phyloP scores from a whole-genome alignment of 2,329 filamentous ascomycete species.

The Passalora sequoiae region DNA sequence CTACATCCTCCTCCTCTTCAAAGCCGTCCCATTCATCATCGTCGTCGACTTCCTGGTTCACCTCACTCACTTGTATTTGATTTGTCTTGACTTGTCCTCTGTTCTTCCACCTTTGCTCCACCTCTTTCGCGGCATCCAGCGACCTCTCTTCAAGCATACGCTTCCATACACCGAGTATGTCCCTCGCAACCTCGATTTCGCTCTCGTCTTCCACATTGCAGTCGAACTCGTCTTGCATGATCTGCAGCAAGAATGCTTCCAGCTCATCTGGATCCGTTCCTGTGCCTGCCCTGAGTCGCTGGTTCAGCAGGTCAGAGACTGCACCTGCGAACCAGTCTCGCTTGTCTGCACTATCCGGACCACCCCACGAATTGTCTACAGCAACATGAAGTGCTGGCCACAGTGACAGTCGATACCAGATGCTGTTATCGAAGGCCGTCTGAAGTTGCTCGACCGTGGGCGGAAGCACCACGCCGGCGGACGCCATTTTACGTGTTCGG shows the following conservation, averaged over 20 bases:
- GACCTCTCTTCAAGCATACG: conserved; percentile 62
- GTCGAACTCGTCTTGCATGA: conserved; percentile 95
- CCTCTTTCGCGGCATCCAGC: conserved; percentile 77
- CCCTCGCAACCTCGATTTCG: conserved; percentile 64
- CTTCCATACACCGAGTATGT: conserved; percentile 63
- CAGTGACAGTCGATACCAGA: conserved; percentile 76
- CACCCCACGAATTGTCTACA: conserved; percentile 83
- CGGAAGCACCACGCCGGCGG: conserved; percentile 1
- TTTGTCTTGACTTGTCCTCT: conserved; percentile 59
- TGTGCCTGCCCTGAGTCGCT: conserved; percentile 40
- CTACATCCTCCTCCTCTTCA: conserved; percentile 51
- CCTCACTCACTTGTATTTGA: conserved; percentile 57
- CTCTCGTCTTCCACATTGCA: conserved; percentile 88
- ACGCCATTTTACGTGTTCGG: no score
- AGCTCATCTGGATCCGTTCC: conserved; percentile 71
- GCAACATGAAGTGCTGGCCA: conserved; percentile 87
- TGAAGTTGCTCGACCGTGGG: conserved; percentile 28
- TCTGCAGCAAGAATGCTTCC: conserved; percentile 77
- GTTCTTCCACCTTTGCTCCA: conserved; percentile 66
- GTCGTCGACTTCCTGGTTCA: conserved; percentile 50
- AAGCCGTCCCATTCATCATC: conserved; percentile 46
- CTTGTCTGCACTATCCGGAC: conserved; percentile 75
- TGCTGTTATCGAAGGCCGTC: conserved; percentile 66
- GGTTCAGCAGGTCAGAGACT: conserved; percentile 68
- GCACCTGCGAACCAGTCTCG: conserved; percentile 94